Evolutionary conservation across 371 early-diverging fungal genomes (phyloP).

Genomic region (Syncephalastrum sp.): DNA sequence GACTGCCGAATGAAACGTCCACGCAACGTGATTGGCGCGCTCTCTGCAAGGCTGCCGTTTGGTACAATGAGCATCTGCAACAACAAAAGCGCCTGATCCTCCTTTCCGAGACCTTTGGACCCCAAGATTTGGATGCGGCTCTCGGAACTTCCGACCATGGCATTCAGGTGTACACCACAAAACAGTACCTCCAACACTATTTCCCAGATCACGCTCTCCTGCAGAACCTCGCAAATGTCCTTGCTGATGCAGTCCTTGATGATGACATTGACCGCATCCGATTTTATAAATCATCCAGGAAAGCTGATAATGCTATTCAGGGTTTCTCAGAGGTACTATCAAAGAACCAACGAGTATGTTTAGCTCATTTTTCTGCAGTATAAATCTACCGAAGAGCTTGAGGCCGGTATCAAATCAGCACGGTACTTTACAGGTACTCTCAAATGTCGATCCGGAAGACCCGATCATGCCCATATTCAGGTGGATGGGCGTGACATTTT

Average conservation of each 20-base stretch:
- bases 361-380: constrained; percentile 32
- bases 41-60: constrained; percentile 50
- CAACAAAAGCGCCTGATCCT: constrained; percentile 45
- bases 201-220: constrained; percentile 39
- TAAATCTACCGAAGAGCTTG: constrained; percentile 56
- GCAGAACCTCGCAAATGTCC: constrained; percentile 43
- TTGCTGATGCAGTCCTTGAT: constrained; percentile 56
- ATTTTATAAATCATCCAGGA: constrained; percentile 20
- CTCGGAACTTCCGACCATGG: constrained; percentile 4
- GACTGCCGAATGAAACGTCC: constrained; percentile 46
- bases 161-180: constrained; percentile 27
- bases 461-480: constrained; percentile 62
- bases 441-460: constrained; percentile 44
- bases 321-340: constrained; percentile 53
- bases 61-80: constrained; percentile 56
- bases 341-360: background rate
- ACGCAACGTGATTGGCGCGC: constrained; percentile 60
- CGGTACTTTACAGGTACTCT: constrained; percentile 57
- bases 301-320: constrained; percentile 23
- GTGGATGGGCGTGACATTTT: constrained; percentile 53
- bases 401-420: constrained; percentile 59
- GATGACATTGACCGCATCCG: constrained; percentile 46
- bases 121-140: background rate
- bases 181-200: constrained; percentile 45
- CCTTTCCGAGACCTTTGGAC: constrained; percentile 46